Evolutionary conservation across 2,329 filamentous ascomycete species (phyloP).

Genomic region (Pseudofabraea citricarpa): DNA sequence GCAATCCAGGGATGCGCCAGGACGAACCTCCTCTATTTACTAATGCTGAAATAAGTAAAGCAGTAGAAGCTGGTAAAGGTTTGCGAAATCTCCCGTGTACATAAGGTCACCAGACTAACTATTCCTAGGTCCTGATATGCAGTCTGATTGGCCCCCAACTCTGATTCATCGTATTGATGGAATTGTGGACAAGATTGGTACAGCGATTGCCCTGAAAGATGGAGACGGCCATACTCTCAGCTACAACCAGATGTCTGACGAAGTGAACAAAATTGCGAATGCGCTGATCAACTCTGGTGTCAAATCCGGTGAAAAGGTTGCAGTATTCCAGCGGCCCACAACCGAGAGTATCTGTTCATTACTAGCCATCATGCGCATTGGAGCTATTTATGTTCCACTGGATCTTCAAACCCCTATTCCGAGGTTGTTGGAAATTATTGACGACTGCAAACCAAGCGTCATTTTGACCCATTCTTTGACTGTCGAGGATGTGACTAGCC

Average conservation of each 20-base stretch:
- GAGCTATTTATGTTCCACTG: slow-evolving; percentile 30
- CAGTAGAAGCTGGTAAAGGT: too few relatives aligned
- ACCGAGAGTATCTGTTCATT: slow-evolving; percentile 23
- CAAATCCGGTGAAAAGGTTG: slow-evolving; percentile 24
- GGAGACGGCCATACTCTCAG: slow-evolving; percentile 22
- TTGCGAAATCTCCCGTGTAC: too few relatives aligned
- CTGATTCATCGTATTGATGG: slow-evolving; percentile 3
- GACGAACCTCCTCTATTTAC: too few relatives aligned
- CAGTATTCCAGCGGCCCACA: slow-evolving; percentile 1
- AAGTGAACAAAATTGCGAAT: slow-evolving; percentile 29
- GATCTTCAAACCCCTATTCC: slow-evolving; percentile 22
- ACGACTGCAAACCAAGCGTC: neutral
- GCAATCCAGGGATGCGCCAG: too few relatives aligned
- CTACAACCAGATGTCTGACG: slow-evolving; percentile 28
- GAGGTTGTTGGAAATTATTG: neutral
- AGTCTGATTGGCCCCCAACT: neutral
- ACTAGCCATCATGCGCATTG: slow-evolving; percentile 28
- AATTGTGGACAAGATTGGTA: neutral
- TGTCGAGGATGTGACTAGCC: neutral
- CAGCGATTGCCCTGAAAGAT: slow-evolving; percentile 1
- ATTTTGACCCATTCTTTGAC: neutral
- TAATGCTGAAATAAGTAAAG: too few relatives aligned
- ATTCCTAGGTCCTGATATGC: neutral
- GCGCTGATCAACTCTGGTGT: slow-evolving; percentile 17
- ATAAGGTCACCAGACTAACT: too few relatives aligned